phyloP scores from a whole-genome alignment of 371 early-diverging fungal species.

The Capillidium heterosporum region DNA sequence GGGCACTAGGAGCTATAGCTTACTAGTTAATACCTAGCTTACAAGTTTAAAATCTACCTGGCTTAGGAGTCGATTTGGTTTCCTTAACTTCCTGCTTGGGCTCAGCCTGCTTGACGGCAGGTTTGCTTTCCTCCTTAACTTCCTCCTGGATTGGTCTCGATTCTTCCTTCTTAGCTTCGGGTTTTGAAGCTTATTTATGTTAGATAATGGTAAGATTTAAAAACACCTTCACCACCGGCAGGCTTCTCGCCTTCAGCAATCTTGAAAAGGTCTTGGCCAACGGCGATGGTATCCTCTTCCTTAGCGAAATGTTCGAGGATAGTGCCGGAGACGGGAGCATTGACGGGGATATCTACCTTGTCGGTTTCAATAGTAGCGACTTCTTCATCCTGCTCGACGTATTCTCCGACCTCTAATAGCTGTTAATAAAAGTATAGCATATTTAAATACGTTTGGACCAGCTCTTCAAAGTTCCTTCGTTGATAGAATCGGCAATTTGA shows the following conservation, averaged over 20 bases:
- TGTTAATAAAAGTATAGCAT: background rate
- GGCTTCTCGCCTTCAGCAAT: slow-evolving; percentile 59
- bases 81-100: slow-evolving; percentile 7
- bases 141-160: slow-evolving; percentile 11
- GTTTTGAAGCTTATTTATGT: slow-evolving; percentile 15
- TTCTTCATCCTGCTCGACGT: slow-evolving; percentile 81
- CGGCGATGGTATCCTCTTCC: slow-evolving; percentile 83
- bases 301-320: slow-evolving; percentile 67
- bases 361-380: slow-evolving; percentile 96
- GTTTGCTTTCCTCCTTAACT: slow-evolving; percentile 20
- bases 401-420: slow-evolving; percentile 77
- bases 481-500: slow-evolving; percentile 92
- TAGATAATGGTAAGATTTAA: background rate
- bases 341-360: slow-evolving; percentile 91
- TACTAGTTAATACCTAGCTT: background rate
- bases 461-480: slow-evolving; percentile 87
- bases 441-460: slow-evolving; percentile 78
- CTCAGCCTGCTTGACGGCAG: slow-evolving; percentile 9
- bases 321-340: slow-evolving; percentile 79
- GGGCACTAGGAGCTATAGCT: slow-evolving; percentile 15
- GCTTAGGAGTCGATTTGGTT: slow-evolving; percentile 11
- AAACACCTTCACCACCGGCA: slow-evolving; percentile 20
- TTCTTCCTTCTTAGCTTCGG: slow-evolving; percentile 23
- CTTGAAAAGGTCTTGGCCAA: slow-evolving; percentile 85
- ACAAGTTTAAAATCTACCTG: background rate